A percentile compares a stretch with the other conserved stretches of the same genome.
Conservation (phyloP, 495 filamentous ascomycete genomes). For the Tetracladium marchalianum region DNA sequence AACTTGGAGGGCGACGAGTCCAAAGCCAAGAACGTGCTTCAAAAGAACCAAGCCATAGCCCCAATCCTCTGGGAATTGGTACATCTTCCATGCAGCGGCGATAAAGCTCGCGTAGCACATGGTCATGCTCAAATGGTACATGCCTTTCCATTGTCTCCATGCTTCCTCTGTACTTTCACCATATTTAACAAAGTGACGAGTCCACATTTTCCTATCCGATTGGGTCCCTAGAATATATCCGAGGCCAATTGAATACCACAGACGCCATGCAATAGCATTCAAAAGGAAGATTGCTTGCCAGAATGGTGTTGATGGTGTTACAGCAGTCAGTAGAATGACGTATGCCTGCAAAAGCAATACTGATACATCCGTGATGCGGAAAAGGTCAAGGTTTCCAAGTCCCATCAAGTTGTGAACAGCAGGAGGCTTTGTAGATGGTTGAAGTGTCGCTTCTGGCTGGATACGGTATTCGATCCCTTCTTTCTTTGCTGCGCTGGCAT, state of each 20-base stretch:
- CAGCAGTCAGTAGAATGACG: conserved; percentile 56
- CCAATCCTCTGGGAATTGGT: conserved; percentile 76
- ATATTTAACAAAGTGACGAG: conserved; percentile 92
- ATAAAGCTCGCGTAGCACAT: conserved; percentile 85
- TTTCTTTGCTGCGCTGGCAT: conserved; percentile 25
- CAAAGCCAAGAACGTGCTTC: conserved; percentile 73
- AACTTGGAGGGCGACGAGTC: conserved; percentile 75
- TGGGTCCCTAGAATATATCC: conserved; percentile 77
- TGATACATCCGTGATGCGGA: conserved; percentile 74
- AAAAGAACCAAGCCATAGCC: conserved; percentile 71
- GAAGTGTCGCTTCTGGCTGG: not conserved
- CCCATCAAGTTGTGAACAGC: conserved; percentile 75
- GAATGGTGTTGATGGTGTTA: conserved; percentile 67
- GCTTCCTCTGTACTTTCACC: conserved; percentile 84
- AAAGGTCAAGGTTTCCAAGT: conserved; percentile 73
- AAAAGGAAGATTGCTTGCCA: conserved; percentile 70
- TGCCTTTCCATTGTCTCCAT: conserved; percentile 96
- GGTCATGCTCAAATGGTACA: conserved; percentile 84
- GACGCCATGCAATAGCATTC: conserved; percentile 72
- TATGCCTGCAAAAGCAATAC: conserved; percentile 66
- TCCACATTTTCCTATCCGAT: conserved; percentile 85
- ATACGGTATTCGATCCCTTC: conserved; percentile 25
- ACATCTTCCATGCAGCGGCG: conserved; percentile 94
- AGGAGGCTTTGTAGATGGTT: conserved; percentile 33
- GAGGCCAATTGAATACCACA: conserved; percentile 88